Evolutionary conservation across 495 filamentous ascomycete genomes (phyloP), one percentile per base, ranked within the genome.

Genomic region (Xylaria sp.): DNA sequence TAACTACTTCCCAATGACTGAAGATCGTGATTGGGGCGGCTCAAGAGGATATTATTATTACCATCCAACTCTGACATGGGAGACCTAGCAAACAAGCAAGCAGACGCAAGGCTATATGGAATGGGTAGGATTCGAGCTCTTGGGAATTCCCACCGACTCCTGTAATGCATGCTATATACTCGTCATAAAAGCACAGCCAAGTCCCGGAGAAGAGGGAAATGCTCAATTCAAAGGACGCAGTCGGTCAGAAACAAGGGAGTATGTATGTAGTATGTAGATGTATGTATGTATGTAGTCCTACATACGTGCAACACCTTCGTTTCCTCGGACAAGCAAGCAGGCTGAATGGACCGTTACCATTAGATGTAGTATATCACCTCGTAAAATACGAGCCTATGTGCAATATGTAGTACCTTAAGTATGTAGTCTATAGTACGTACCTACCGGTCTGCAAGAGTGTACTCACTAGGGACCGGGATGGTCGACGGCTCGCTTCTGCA

Each of bases 321-420:
- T 55, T 8, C 15, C 52, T 53, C 12, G 46, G 24, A 26, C 15
- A 29, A 29, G 52, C n/a, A 9, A 55, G 26, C 26, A 29, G 52
- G 24, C 52, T 55, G 14, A 21, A n/a, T 11, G 21, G 21, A 26
- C 48, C 48, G 48, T 55, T 26, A n/a, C n/a, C 24, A 55, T 31
- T 55, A 55, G 52, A 26, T 55, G 31, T 26, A 55, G 26, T 26
- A 55, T 55, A 55, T 26, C 26, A 55, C 52, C 52, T 55, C 26
- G 26, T 55, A 4, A 5, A n/a, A n/a, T n/a, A n/a, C n/a, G n/a
- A n/a, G n/a, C n/a, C n/a, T n/a, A n/a, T n/a, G n/a, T n/a, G n/a
- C 19, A 17, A 17, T 31, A 37, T 37, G 35, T 37, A 55, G 52
- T 31, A 6, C 40, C 52, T 24, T 7, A 21, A 55, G 52, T 26